Evolutionary conservation across 2,329 filamentous ascomycete species (phyloP).

Genomic region (Fonsecaea monophora): DNA sequence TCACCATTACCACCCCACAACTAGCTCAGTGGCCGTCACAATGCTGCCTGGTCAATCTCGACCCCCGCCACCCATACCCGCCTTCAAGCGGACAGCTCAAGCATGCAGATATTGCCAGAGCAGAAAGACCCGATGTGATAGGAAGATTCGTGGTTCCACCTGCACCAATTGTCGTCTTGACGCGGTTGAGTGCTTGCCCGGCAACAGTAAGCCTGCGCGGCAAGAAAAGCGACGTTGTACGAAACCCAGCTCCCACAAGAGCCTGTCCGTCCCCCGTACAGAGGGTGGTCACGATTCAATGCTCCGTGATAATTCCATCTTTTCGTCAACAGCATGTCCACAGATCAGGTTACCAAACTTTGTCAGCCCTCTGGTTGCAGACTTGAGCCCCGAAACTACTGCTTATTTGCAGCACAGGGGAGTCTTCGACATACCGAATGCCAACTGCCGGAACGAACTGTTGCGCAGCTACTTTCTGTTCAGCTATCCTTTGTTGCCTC

Average conservation of each 20-base stretch:
- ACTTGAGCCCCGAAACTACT: conserved; percentile 80
- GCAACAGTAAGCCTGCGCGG: conserved; percentile 74
- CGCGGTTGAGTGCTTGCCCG: conserved; percentile 63
- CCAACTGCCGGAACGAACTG: conserved; percentile 75
- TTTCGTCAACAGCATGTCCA: background rate
- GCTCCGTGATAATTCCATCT: background rate
- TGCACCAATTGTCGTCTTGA: conserved; percentile 80
- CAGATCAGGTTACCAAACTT: conserved; percentile 11
- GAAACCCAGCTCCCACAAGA: conserved; percentile 2
- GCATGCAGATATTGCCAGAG: conserved; percentile 23
- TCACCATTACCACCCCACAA: background rate
- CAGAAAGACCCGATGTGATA: conserved; percentile 23
- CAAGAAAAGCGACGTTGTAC: conserved; percentile 46
- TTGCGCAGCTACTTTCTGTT: conserved; percentile 85
- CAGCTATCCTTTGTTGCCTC: conserved; percentile 91
- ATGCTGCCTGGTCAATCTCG: conserved; percentile 11
- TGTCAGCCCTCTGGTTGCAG: conserved; percentile 66
- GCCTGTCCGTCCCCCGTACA: background rate
- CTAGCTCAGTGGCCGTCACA: background rate
- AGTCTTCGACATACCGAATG: conserved; percentile 75
- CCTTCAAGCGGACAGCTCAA: conserved; percentile 21
- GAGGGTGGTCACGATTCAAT: background rate
- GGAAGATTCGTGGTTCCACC: conserved; percentile 50
- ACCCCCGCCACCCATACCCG: conserved; percentile 5
- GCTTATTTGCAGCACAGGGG: conserved; percentile 74